Evolutionary conservation across 1,284 basidiomycete species (phyloP).

Genomic region (Melampsora americana): DNA sequence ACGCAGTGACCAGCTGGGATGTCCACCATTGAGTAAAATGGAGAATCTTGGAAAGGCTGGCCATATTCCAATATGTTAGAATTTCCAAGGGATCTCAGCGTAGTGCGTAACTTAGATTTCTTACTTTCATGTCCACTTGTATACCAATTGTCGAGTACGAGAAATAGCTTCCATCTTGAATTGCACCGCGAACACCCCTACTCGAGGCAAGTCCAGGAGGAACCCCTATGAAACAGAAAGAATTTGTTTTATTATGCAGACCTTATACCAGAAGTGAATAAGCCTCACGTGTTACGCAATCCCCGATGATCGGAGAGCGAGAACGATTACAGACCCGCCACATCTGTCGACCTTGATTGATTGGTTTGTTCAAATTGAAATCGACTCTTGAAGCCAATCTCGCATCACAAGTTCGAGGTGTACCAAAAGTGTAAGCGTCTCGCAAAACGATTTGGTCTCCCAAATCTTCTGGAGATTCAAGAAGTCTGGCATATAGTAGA

Average conservation of each 20-base stretch:
- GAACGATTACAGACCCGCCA: conserved; percentile 15
- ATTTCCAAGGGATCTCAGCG: neutral
- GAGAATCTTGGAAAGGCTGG: neutral
- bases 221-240: neutral
- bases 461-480: conserved; percentile 37
- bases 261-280: too few relatives aligned
- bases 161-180: conserved; percentile 10
- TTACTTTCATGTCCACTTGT: conserved; percentile 10
- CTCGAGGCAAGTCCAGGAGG: conserved; percentile 18
- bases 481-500: conserved; percentile 23
- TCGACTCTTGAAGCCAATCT: conserved; percentile 23
- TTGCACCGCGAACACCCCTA: neutral
- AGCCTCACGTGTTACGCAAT: conserved; percentile 22
- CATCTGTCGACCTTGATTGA: conserved; percentile 9
- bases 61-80: neutral
- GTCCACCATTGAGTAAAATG: conserved; percentile 24
- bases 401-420: conserved; percentile 30
- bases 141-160: conserved; percentile 29
- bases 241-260: neutral
- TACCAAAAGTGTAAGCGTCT: conserved; percentile 25
- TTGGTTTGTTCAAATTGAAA: conserved; percentile 21
- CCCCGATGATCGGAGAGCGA: conserved; percentile 13
- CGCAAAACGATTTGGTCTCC: conserved; percentile 14
- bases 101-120: neutral
- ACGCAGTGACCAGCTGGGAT: conserved; percentile 21